These are phyloP conservation scores for Lenwebbia sp. DNA, from an alignment of 345 rosid species.

Conservation along the genomic window DNA sequence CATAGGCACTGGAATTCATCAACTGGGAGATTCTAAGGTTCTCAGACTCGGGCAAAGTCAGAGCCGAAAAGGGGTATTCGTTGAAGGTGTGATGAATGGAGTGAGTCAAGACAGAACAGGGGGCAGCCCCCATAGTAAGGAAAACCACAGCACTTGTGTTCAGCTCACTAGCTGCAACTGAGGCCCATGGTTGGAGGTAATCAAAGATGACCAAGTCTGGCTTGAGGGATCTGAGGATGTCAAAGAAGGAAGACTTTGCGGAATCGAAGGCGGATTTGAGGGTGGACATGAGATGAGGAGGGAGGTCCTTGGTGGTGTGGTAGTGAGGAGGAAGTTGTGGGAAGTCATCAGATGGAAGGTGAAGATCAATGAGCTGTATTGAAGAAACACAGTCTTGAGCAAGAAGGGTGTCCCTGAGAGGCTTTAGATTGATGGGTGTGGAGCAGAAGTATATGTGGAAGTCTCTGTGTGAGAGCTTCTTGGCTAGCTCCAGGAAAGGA, in stretches of 20 bases:
- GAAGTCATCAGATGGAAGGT: conserved; percentile 8
- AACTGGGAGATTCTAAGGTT: background rate
- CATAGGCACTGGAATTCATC: background rate
- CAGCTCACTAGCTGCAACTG: conserved; percentile 6
- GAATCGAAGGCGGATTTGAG: conserved; percentile 19
- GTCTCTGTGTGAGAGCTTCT: conserved; percentile 6
- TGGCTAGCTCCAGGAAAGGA: conserved; percentile 19
- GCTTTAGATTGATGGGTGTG: conserved; percentile 12
- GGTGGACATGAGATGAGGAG: conserved; percentile 22
- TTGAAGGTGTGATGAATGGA: background rate
- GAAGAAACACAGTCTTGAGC: background rate
- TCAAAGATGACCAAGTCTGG: conserved; percentile 28
- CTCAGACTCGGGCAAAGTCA: background rate
- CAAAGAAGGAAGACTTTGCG: conserved; percentile 6
- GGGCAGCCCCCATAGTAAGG: background rate
- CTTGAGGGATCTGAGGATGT: conserved; percentile 2
- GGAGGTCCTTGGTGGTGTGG: conserved; percentile 32
- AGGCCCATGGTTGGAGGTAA: conserved; percentile 28
- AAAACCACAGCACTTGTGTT: conserved; percentile 14
- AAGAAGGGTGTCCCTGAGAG: background rate
- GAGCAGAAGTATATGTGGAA: conserved; percentile 13
- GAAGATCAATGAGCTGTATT: conserved; percentile 12
- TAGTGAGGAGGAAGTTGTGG: conserved; percentile 33
- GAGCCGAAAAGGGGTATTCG: conserved; percentile 6
- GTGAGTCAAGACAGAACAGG: background rate